phyloP scores from a whole-genome alignment of 441 rosid genomes.

The Adansonia madagascariensis region DNA sequence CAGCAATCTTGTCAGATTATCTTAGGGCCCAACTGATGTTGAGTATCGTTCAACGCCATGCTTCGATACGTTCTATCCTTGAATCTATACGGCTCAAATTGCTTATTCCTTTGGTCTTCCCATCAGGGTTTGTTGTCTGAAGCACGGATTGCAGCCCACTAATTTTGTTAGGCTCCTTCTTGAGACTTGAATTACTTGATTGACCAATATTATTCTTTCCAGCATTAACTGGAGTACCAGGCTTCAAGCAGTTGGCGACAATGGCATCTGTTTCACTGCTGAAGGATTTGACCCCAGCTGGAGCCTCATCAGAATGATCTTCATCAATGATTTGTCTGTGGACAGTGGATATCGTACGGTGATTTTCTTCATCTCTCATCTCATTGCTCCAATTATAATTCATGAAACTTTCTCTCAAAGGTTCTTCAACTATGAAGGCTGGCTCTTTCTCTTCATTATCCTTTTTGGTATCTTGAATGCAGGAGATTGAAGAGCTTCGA shows the following conservation, averaged over 20 bases:
- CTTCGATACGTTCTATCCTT: slow-evolving; percentile 8
- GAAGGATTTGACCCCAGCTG: slow-evolving; percentile 24
- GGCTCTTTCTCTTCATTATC: slow-evolving; percentile 44
- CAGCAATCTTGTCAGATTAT: slow-evolving; percentile 5
- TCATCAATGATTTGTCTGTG: slow-evolving; percentile 23
- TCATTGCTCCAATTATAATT: slow-evolving; percentile 30
- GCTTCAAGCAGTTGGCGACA: slow-evolving; percentile 30
- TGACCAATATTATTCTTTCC: slow-evolving; percentile 41
- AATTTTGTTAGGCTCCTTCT: slow-evolving; percentile 33
- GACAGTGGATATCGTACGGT: slow-evolving; percentile 8
- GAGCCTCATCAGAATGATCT: slow-evolving; percentile 31
- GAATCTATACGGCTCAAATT: slow-evolving; percentile 10
- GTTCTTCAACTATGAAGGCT: slow-evolving; percentile 45
- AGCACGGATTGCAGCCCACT: slow-evolving; percentile 40
- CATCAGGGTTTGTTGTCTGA: slow-evolving; percentile 23
- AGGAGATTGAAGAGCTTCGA: slow-evolving; percentile 51
- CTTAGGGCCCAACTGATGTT: slow-evolving; percentile 9
- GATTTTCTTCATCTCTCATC: slow-evolving; percentile 32
- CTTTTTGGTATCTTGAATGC: slow-evolving; percentile 37
- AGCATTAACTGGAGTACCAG: slow-evolving; percentile 26
- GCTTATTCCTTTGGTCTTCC: slow-evolving; percentile 9
- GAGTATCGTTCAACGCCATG: slow-evolving; percentile 20
- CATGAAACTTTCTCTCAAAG: slow-evolving; percentile 38
- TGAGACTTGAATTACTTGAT: slow-evolving; percentile 44
- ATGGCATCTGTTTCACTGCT: slow-evolving; percentile 37